Evolutionary conservation across 2,329 filamentous ascomycete species (phyloP), one percentile per base, ranked within the genome.

Genomic region (Pyrenochaeta sp.): DNA sequence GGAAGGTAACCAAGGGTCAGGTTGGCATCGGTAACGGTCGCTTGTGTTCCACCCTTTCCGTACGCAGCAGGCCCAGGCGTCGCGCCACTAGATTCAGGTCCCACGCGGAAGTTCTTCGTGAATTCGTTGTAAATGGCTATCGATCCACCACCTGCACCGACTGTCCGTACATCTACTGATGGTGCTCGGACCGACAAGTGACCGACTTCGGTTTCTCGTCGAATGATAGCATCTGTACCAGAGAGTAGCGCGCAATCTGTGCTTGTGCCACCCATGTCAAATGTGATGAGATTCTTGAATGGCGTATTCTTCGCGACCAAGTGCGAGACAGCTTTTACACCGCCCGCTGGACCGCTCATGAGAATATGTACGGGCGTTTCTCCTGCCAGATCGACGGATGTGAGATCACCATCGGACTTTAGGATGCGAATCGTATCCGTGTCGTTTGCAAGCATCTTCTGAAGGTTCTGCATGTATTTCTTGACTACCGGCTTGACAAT

Each of bases 211-310:
- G 81, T 83, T 61, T 83, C 81, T 34, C 81, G 73, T 40, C 81
- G 78, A 22, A 83, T 74, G 36, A 79, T 77, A 5, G 78, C 78
- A 52, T 79, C 76, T 2, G 79, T 78, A 19, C 80, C 73, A 22
- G 77, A 77, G 19, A 84, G 78, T 4, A 83, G 64, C 1, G 81
- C 81, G 57, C 80, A 81, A 52, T 84, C 82, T 0, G 81, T 83
- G 5, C 79, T 82, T 0, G 81, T 83, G 1, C 81, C 82, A n/a
- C 82, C 81, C 80, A 84, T 83, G 51, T 84, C 82, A 12, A 84
- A 72, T 0, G 81, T 83, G 50, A 83, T 82, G 27, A 83, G 68
- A 42, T 82, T 82, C 61, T 81, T 82, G 67, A 79, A 83, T 0
- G 77, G 76, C 0, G 81, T 83, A 51, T 79, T 77, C 42, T 76